Base-by-base conservation (phyloP, 2,329 filamentous ascomycete species). In the Leptographium galeiforme region DNA sequence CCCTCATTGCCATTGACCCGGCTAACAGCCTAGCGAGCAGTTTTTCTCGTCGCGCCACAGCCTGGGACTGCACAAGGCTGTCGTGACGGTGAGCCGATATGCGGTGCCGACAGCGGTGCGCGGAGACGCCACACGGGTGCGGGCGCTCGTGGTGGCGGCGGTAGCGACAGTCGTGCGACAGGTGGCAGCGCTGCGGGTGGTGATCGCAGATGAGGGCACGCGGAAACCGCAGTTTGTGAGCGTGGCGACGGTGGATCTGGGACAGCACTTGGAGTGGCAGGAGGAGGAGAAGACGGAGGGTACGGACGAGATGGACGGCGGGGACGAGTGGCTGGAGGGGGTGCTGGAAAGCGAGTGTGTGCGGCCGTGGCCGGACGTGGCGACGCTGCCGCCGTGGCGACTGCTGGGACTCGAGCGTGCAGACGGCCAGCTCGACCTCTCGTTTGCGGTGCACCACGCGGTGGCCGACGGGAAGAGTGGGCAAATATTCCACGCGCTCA, bases 391-490 rank as follows among this genome's bases (percentile, higher is more conserved):
- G 0, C 71, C 72, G 0, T 81, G 76, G 77, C 72, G 68, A 43
- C 53, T 77, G 13, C 62, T 67, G 2, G 65, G 75, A 45, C 60
- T 71, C 25, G 60, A 63, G 33, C 55, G 56, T 2, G 33, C 49
- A 1, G 48, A 60, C 6, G 59, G 64, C 7, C 58, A 70, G 38
- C 44, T 63, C 33, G 70, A 78, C 49, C 55, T 77, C 13, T 57
- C 71, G 7, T 76, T 79, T 57, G 66, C 69, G 6, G 75, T 67
- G 38, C 78, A 81, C 56, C 78, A 81, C 57, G 67, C 70, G 0
- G 64, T 81, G 18, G 68, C 69, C 30, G 78, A 81, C 57, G 78
- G 78, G 1, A 65, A 69, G 13, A 71, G 72, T 57, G 72, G 71
- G 0, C 63, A 65, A 33, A 59, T 69, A 2, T 79, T 82, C 57